Evolutionary conservation across 176 grass and related monocot species (phyloP).

Genomic region (Zoysia pacifica): DNA sequence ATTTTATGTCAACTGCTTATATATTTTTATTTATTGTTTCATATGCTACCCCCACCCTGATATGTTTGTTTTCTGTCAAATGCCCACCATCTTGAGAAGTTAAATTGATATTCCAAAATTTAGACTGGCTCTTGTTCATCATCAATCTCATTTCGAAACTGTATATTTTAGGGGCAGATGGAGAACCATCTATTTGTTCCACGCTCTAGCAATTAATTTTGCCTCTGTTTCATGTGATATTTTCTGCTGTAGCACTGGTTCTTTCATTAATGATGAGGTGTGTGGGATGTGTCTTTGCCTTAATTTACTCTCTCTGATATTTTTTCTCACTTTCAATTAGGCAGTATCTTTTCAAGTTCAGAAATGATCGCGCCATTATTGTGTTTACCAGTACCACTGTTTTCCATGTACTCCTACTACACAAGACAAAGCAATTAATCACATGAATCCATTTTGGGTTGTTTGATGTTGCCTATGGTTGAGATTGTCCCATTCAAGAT

Average conservation of each 20-base stretch:
- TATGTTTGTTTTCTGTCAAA: no score
- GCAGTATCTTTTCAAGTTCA: constrained; percentile 22
- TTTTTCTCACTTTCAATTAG: constrained; percentile 20
- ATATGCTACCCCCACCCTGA: no score
- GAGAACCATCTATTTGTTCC: background rate
- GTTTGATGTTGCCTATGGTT: constrained; percentile 14
- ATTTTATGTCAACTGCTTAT: no score
- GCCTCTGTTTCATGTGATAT: constrained; percentile 38
- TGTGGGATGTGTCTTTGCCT: constrained; percentile 35
- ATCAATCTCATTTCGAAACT: no score
- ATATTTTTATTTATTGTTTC: no score
- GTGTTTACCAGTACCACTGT: background rate
- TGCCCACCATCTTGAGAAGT: no score
- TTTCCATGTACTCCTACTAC: background rate
- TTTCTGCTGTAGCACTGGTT: constrained; percentile 53
- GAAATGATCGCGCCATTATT: constrained; percentile 29
- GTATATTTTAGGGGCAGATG: no score
- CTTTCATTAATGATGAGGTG: constrained; percentile 50
- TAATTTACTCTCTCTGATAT: constrained; percentile 20
- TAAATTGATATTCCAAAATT: no score
- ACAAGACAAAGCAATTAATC: constrained; percentile 17
- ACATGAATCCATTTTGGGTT: constrained; percentile 14
- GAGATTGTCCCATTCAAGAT: constrained; percentile 16
- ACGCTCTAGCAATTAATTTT: constrained; percentile 49
- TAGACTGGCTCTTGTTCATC: no score